phyloP scores from a whole-genome alignment of 768 basidiomycete species.

The Collybia sp. region DNA sequence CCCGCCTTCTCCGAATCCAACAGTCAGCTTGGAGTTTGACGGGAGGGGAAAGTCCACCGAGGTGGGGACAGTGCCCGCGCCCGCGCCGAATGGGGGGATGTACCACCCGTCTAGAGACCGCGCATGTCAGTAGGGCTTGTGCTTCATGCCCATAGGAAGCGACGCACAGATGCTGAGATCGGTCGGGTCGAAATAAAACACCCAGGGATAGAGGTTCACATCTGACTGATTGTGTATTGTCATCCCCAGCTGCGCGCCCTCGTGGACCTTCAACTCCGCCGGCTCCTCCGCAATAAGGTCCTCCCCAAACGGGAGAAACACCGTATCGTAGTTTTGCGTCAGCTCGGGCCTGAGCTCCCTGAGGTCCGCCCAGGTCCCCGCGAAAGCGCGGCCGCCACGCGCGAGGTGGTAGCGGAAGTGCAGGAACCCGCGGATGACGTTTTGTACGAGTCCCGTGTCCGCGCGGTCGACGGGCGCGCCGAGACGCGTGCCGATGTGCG shows the following conservation, averaged over 20 bases:
- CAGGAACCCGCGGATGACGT: background rate
- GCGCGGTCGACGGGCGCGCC: background rate
- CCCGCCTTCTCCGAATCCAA: constrained; percentile 28
- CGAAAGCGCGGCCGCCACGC: background rate
- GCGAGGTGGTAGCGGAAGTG: constrained; percentile 1
- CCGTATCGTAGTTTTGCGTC: background rate
- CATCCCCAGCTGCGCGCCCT: constrained; percentile 3
- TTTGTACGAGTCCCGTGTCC: background rate
- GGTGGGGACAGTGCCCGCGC: background rate
- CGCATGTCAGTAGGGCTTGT: background rate
- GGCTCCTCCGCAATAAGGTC: background rate
- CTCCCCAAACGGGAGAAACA: background rate
- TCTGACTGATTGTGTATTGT: constrained; percentile 8
- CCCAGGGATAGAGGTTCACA: constrained; percentile 8
- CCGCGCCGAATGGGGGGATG: background rate
- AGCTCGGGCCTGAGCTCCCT: background rate
- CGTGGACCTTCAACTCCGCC: background rate
- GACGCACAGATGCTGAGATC: constrained; percentile 11
- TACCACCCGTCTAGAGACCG: constrained; percentile 1
- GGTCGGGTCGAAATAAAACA: constrained; percentile 13
- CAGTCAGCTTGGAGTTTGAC: constrained; percentile 11
- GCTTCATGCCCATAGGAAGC: background rate
- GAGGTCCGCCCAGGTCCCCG: constrained; percentile 1
- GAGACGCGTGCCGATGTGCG: constrained; percentile 1
- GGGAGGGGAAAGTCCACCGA: constrained; percentile 1